phyloP scores from a whole-genome alignment of 202 grass and related monocot species.

The Musa balbisiana region DNA sequence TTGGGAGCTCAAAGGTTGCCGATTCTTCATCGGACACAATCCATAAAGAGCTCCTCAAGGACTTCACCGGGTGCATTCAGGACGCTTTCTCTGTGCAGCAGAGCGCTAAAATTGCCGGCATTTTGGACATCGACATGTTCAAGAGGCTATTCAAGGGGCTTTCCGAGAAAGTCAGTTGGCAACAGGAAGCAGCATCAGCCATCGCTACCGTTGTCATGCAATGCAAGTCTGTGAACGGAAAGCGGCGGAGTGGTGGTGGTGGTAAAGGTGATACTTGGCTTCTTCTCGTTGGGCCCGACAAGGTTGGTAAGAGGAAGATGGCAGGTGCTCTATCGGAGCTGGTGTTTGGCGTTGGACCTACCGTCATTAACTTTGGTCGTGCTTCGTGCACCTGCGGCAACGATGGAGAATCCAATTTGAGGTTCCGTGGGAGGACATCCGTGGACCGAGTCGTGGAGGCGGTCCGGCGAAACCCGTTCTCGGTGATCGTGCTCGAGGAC shows the following conservation, averaged over 20 bases:
- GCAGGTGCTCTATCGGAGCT: constrained; percentile 11
- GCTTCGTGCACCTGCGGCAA: neutral
- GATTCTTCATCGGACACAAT: constrained; percentile 7
- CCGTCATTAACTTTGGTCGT: neutral
- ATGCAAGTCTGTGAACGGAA: constrained; percentile 9
- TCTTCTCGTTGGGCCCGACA: constrained; percentile 23
- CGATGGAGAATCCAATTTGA: constrained; percentile 30
- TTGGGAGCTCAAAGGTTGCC: neutral
- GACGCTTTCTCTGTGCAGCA: neutral
- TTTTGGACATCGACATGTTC: constrained; percentile 14
- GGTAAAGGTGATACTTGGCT: constrained; percentile 15
- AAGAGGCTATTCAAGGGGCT: constrained; percentile 25
- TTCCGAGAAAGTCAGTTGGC: constrained; percentile 13
- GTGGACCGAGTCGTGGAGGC: constrained; percentile 52
- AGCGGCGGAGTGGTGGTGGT: neutral
- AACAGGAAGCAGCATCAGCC: constrained; percentile 16
- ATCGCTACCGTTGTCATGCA: constrained; percentile 11
- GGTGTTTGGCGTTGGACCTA: constrained; percentile 9
- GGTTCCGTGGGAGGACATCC: constrained; percentile 33
- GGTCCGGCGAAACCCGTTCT: constrained; percentile 40
- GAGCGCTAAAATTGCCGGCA: constrained; percentile 10
- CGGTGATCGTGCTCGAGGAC: constrained; percentile 65
- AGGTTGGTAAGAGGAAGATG: constrained; percentile 25
- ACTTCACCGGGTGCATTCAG: neutral
- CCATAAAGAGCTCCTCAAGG: constrained; percentile 7